Evolutionary conservation across 202 grass and related monocot species (phyloP).

Genomic region (Setaria italica): DNA sequence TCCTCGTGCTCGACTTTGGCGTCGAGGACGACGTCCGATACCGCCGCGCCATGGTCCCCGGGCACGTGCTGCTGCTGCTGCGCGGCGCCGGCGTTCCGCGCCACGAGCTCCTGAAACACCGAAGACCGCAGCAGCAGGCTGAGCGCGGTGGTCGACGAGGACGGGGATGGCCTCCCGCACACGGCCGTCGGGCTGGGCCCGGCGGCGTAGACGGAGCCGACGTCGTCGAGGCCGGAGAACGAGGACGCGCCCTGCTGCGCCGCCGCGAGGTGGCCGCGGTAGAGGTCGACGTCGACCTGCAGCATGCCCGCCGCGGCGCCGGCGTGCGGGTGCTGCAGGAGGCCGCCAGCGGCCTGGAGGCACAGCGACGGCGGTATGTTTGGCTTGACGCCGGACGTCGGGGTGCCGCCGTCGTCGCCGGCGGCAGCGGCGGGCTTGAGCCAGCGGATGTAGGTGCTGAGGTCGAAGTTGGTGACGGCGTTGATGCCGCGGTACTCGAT

Average conservation of each 20-base stretch:
- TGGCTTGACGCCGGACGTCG: neutral
- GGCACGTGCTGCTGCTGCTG: neutral
- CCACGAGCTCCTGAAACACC: conserved; percentile 64
- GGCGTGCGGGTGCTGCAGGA: conserved; percentile 9
- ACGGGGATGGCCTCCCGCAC: conserved; percentile 34
- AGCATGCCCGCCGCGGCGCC: neutral
- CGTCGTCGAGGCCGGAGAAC: conserved; percentile 18
- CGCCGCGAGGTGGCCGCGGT: conserved; percentile 7
- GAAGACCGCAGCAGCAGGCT: conserved; percentile 64
- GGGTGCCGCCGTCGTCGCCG: neutral
- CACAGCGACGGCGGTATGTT: neutral
- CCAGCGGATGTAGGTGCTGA: conserved; percentile 79
- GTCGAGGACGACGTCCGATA: neutral
- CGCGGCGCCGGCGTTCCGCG: conserved; percentile 26
- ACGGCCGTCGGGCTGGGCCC: conserved; percentile 1
- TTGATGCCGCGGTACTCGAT: conserved; percentile 83
- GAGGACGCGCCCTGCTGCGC: conserved; percentile 2
- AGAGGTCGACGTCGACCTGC: conserved; percentile 22
- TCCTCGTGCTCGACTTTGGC: neutral
- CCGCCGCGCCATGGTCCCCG: neutral
- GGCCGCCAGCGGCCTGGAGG: neutral
- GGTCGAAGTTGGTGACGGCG: conserved; percentile 85
- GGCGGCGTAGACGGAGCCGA: conserved; percentile 6
- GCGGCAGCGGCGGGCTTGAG: conserved; percentile 51
- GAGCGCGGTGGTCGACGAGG: conserved; percentile 56